These are phyloP conservation scores for Penstemon davidsonii DNA, from an alignment of 257 asterid species.

Conservation along the genomic window DNA sequence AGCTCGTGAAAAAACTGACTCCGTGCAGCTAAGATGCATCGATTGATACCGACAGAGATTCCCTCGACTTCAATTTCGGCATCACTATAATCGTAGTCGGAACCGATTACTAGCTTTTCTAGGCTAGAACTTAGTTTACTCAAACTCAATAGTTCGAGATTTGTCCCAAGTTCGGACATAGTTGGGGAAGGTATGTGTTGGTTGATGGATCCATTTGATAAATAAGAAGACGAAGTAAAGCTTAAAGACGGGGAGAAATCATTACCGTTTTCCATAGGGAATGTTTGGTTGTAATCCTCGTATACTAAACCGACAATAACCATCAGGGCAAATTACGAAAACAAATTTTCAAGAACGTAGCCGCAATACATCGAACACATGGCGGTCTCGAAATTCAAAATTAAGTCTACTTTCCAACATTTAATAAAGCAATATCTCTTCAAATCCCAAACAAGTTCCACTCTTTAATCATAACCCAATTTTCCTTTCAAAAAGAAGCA, in stretches of 20 bases:
- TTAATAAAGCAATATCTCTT: neutral
- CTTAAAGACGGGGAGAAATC: constrained; percentile 61
- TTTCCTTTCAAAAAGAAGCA: constrained; percentile 2
- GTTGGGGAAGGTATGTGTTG: constrained; percentile 31
- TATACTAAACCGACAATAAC: neutral
- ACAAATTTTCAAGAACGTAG: neutral
- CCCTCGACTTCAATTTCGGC: constrained; percentile 78
- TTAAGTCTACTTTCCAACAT: neutral
- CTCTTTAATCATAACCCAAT: neutral
- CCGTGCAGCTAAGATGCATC: constrained; percentile 80
- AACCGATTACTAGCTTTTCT: constrained; percentile 56
- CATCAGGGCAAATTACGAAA: constrained; percentile 5
- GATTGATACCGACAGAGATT: constrained; percentile 53
- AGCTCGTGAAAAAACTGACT: constrained; percentile 53
- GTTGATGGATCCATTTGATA: constrained; percentile 58
- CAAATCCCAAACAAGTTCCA: constrained; percentile 2
- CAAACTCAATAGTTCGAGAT: constrained; percentile 56
- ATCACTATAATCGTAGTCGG: constrained; percentile 67
- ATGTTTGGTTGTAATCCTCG: neutral
- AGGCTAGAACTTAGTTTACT: constrained; percentile 55
- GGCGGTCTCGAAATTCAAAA: constrained; percentile 11
- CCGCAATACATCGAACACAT: neutral
- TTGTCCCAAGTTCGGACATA: constrained; percentile 40
- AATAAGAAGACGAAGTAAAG: constrained; percentile 55
- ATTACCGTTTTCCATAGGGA: constrained; percentile 58